Evolutionary conservation across 1,139 yeast genomes (phyloP).

Genomic region (Diutina pseudorugosa): DNA sequence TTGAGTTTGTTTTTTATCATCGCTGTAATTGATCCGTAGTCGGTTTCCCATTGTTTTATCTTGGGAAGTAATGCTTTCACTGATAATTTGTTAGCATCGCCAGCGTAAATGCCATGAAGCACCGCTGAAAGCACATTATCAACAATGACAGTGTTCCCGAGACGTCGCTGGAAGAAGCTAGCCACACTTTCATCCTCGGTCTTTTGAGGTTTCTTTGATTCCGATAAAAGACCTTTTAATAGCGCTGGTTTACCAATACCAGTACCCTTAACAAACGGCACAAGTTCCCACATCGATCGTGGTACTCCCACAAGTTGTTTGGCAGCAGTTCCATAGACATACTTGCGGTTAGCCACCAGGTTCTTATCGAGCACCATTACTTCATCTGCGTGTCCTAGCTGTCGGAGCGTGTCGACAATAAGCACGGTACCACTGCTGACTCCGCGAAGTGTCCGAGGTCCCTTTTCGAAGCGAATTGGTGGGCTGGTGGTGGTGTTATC

Average conservation of each 20-base stretch:
- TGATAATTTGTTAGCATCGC: conserved; percentile 60
- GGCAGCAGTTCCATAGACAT: conserved; percentile 29
- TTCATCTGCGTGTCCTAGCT: conserved; percentile 27
- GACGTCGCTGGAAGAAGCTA: conserved; percentile 54
- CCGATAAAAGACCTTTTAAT: conserved; percentile 27
- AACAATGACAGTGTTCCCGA: conserved; percentile 44
- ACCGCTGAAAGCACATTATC: conserved; percentile 69
- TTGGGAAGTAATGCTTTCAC: conserved; percentile 43
- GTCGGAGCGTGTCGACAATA: conserved; percentile 43
- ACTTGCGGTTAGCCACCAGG: conserved; percentile 52
- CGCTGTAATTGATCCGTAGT: conserved; percentile 46
- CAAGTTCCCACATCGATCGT: neutral
- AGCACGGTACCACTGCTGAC: conserved; percentile 53
- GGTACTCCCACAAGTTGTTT: conserved; percentile 6
- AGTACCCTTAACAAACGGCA: conserved; percentile 21
- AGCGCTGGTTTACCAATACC: conserved; percentile 22
- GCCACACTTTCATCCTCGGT: conserved; percentile 58
- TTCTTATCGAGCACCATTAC: conserved; percentile 36
- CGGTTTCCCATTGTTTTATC: conserved; percentile 43
- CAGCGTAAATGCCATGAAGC: conserved; percentile 86
- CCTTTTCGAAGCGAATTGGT: conserved; percentile 43
- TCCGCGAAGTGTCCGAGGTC: conserved; percentile 67
- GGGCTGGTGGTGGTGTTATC: neutral
- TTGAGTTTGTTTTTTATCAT: neutral
- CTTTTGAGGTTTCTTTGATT: conserved; percentile 9